These are phyloP conservation scores for Oryza punctata DNA, from an alignment of 176 grass and related monocot genomes.

Conservation along the genomic window DNA sequence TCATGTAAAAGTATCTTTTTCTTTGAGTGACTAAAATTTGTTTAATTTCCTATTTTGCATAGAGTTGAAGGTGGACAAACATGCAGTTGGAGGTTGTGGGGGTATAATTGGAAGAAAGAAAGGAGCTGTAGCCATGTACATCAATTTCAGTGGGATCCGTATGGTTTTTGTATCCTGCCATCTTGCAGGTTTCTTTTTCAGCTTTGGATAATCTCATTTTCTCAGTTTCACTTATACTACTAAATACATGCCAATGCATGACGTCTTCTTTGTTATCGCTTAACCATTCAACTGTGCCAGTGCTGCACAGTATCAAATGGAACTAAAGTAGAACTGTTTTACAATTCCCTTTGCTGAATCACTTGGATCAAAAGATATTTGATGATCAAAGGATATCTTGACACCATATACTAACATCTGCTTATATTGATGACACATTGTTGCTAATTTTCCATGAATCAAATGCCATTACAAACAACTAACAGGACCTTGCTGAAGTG, in stretches of 20 bases:
- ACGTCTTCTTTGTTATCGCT: neutral
- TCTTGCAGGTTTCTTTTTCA: conserved; percentile 57
- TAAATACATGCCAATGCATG: neutral
- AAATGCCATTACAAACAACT: neutral
- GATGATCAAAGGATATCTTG: neutral
- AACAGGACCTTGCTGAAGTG: conserved; percentile 16
- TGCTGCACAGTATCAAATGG: neutral
- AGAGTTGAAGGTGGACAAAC: conserved; percentile 65
- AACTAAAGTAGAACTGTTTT: neutral
- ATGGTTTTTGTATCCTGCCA: conserved; percentile 69
- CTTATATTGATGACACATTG: neutral
- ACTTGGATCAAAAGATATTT: neutral
- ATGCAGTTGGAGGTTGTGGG: conserved; percentile 46
- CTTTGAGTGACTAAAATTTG: neutral
- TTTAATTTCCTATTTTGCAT: neutral
- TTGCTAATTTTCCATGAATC: neutral
- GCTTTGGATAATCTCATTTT: neutral
- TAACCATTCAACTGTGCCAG: neutral
- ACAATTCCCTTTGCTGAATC: neutral
- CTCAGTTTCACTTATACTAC: neutral
- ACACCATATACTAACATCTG: neutral
- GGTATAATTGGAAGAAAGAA: conserved; percentile 75
- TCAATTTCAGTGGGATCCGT: conserved; percentile 59
- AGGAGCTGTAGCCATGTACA: conserved; percentile 70
- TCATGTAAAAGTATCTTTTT: neutral